Percentiles rank a stretch among this genome's conserved stretches.
Evolutionary conservation across 2,329 filamentous ascomycete species (phyloP).

Genomic region (Colletotrichum costaricense): DNA sequence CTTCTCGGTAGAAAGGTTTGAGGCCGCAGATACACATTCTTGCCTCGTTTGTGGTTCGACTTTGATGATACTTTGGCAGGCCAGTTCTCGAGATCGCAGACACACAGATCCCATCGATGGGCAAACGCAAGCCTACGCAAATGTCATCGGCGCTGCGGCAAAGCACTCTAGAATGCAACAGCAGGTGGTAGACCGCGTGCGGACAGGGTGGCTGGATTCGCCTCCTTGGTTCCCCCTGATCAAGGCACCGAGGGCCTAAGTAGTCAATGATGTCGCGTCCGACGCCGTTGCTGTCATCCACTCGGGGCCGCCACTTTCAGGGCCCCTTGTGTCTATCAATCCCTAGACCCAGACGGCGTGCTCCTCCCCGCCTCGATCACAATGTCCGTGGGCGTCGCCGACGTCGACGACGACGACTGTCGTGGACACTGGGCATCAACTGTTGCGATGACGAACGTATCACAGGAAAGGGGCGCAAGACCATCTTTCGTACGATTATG

Average conservation of each 20-base stretch:
- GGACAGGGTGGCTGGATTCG: slow-evolving; percentile 4
- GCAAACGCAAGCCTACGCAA: background rate
- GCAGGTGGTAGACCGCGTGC: slow-evolving; percentile 4
- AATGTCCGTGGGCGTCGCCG: background rate
- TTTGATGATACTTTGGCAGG: background rate
- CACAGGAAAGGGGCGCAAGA: background rate
- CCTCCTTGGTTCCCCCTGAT: background rate
- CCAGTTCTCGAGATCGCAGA: background rate
- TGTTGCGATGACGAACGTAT: slow-evolving; percentile 15
- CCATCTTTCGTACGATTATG: slow-evolving; percentile 26
- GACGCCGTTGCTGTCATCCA: slow-evolving; percentile 5
- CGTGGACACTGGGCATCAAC: background rate
- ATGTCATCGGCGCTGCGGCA: background rate
- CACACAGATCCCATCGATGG: background rate
- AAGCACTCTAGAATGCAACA: background rate
- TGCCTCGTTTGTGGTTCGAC: background rate
- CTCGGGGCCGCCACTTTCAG: background rate
- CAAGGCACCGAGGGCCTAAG: background rate
- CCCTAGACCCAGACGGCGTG: slow-evolving; percentile 9
- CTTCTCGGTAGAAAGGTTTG: background rate
- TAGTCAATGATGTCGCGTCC: background rate
- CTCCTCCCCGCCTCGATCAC: slow-evolving; percentile 11
- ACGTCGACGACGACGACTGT: background rate
- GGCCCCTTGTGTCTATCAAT: slow-evolving; percentile 25
- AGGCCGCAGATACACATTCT: slow-evolving; percentile 10